Conservation (phyloP, 805 yeast genomes). For the Candida montana region DNA sequence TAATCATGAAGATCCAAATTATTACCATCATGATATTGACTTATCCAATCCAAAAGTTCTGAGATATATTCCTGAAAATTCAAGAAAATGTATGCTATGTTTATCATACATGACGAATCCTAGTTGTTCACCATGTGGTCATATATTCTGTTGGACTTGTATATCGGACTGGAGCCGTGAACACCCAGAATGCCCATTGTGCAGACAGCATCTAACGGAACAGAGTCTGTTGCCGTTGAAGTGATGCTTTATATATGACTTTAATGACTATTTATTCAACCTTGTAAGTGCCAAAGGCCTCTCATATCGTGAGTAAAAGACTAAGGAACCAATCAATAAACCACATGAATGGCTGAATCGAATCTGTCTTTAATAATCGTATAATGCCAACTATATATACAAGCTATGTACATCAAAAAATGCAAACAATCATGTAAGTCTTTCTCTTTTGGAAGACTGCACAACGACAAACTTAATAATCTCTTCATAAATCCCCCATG, state of each 20-base stretch:
- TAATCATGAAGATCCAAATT: conserved; percentile 1
- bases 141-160: conserved; percentile 89
- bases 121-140: conserved; percentile 86
- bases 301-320: too few species aligned
- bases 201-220: conserved; percentile 60
- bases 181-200: conserved; percentile 84
- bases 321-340: too few species aligned
- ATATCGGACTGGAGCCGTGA: conserved; percentile 87
- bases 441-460: background rate
- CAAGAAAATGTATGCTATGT: conserved; percentile 82
- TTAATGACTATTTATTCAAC: too few species aligned
- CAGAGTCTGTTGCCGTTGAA: conserved; percentile 23
- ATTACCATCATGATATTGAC: conserved; percentile 34
- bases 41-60: conserved; percentile 51
- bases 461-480: conserved; percentile 38
- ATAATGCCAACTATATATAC: background rate
- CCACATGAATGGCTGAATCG: too few species aligned
- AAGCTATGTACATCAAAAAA: background rate
- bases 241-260: too few species aligned
- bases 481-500: conserved; percentile 97
- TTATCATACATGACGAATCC: conserved; percentile 77
- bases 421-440: too few species aligned
- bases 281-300: too few species aligned
- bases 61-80: conserved; percentile 62
- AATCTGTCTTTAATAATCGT: too few species aligned